Percentiles rank a stretch among this genome's conserved stretches.
Conservation (phyloP, 257 asterid genomes). For the Nicotiana undulata region DNA sequence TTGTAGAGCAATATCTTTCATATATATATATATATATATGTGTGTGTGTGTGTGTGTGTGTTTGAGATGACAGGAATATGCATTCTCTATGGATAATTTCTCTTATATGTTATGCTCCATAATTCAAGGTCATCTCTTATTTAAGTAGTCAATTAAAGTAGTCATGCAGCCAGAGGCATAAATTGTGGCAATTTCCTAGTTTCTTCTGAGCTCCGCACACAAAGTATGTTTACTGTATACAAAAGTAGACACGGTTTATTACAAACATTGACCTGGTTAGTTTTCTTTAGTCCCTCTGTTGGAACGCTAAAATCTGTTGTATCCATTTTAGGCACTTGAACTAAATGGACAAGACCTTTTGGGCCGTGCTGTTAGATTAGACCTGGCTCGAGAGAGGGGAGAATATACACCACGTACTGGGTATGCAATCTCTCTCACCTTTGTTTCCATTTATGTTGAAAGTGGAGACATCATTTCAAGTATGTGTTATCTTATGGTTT, state of each 20-base stretch:
- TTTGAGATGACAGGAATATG: not conserved
- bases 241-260: not conserved
- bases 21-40: too few relatives aligned
- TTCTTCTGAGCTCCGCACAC: not conserved
- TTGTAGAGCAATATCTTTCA: not conserved
- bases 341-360: constrained; percentile 61
- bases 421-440: constrained; percentile 23
- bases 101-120: not conserved
- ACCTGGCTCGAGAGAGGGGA: constrained; percentile 58
- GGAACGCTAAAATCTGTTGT: not conserved
- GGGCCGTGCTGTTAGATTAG: constrained; percentile 65
- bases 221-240: not conserved
- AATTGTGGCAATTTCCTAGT: not conserved
- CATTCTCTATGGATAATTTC: not conserved
- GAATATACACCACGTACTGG: constrained; percentile 44
- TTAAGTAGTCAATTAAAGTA: too few relatives aligned
- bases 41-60: too few relatives aligned
- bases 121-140: too few relatives aligned
- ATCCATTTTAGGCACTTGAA: constrained; percentile 47
- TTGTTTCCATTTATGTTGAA: not conserved
- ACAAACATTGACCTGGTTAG: not conserved
- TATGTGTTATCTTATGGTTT: not conserved
- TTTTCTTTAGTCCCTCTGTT: not conserved
- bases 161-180: too few relatives aligned
- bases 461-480: not conserved